phyloP scores from a whole-genome alignment of 2,329 filamentous ascomycete genomes.

The Albophoma yamanashiensis region DNA sequence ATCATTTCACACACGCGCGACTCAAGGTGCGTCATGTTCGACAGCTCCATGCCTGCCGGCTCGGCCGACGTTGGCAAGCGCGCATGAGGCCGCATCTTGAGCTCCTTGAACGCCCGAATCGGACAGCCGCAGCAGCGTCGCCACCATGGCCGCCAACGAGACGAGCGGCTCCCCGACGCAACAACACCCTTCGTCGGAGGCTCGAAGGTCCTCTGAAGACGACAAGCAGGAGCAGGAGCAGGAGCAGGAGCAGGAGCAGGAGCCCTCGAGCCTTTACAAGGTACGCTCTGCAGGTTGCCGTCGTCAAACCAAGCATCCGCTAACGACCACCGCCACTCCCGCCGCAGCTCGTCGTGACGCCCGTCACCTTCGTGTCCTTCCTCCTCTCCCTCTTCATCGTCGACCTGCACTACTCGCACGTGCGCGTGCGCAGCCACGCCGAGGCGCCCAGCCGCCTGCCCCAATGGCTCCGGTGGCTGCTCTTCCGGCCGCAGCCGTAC shows the following conservation, averaged over 20 bases:
- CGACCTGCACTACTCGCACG: conserved; percentile 43
- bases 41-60: background rate
- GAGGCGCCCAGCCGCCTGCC: conserved; percentile 19
- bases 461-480: conserved; percentile 27
- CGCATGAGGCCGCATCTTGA: background rate
- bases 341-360: conserved; percentile 44
- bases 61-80: background rate
- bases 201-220: background rate
- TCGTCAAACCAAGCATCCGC: background rate
- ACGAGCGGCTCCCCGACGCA: background rate
- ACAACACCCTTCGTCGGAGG: background rate
- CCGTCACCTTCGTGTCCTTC: conserved; percentile 53
- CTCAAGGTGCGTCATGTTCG: background rate
- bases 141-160: background rate
- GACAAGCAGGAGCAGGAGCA: background rate
- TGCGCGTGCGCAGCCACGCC: conserved; percentile 31
- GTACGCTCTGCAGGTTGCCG: background rate
- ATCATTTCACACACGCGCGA: background rate
- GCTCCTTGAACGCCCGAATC: background rate
- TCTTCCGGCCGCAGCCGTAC: conserved; percentile 30
- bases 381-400: conserved; percentile 53
- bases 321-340: background rate
- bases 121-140: background rate
- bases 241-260: background rate
- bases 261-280: background rate